phyloP scores from a whole-genome alignment of 345 rosid species.

The Citrus australasica region DNA sequence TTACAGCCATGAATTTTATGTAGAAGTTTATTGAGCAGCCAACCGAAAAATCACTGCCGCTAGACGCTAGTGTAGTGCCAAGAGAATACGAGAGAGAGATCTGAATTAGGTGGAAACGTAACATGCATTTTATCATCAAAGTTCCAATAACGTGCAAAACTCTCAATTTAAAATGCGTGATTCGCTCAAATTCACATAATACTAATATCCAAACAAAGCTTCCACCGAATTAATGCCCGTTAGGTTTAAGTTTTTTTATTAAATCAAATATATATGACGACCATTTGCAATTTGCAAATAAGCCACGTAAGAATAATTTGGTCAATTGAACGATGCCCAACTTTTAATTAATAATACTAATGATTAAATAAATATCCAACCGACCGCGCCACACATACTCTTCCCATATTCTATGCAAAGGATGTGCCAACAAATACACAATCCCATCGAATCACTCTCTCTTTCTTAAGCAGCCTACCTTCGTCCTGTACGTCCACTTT shows the following conservation, averaged over 20 bases:
- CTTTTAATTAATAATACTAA: neutral
- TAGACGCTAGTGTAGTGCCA: neutral
- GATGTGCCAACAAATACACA: slow-evolving; percentile 26
- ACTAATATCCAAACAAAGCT: neutral
- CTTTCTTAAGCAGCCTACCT: slow-evolving; percentile 2
- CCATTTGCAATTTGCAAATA: neutral
- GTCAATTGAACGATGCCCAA: neutral
- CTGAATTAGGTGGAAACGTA: neutral
- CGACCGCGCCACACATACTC: neutral
- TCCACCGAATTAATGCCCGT: neutral
- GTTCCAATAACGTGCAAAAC: slow-evolving; percentile 14
- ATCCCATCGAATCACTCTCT: slow-evolving; percentile 10
- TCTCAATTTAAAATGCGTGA: slow-evolving; percentile 11
- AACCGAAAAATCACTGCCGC: neutral
- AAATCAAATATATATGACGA: too few species aligned
- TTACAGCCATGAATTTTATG: neutral
- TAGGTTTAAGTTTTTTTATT: neutral
- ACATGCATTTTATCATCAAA: neutral
- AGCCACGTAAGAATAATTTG: neutral
- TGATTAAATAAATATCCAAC: neutral
- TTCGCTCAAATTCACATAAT: neutral
- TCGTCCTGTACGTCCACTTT: slow-evolving; percentile 5
- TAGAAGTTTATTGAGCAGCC: neutral
- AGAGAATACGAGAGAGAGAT: neutral
- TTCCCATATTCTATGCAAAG: slow-evolving; percentile 12